Percentiles rank a stretch among this genome's conserved stretches.
Conservation (phyloP, 2,329 filamentous ascomycete genomes). For the Aspergillus costaricaensis region DNA sequence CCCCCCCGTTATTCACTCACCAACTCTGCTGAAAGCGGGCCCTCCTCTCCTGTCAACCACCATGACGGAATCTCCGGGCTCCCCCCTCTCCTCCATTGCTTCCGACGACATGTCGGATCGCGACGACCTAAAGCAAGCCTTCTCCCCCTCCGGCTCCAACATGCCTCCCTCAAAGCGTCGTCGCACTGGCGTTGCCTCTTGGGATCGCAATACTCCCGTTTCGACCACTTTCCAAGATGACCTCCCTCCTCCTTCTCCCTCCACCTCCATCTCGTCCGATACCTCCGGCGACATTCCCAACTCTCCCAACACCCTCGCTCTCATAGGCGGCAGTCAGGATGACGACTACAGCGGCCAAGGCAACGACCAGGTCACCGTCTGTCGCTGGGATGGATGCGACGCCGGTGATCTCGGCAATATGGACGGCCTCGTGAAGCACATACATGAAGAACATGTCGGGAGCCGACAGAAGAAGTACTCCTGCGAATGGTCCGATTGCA, state of each 20-base stretch:
- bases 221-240: slow-evolving; percentile 46
- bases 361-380: slow-evolving; percentile 75
- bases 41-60: slow-evolving; percentile 17
- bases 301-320: slow-evolving; percentile 59
- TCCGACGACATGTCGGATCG: slow-evolving; percentile 60
- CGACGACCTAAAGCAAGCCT: slow-evolving; percentile 58
- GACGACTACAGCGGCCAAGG: slow-evolving; percentile 69
- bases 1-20: slow-evolving; percentile 6
- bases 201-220: slow-evolving; percentile 54
- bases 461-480: slow-evolving; percentile 93
- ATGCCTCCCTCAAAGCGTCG: slow-evolving; percentile 53
- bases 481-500: slow-evolving; percentile 95
- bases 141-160: slow-evolving; percentile 46
- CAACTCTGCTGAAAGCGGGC: not conserved
- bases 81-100: slow-evolving; percentile 65
- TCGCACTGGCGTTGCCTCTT: slow-evolving; percentile 46
- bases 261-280: slow-evolving; percentile 81
- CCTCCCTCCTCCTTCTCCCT: slow-evolving; percentile 50
- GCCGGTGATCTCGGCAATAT: slow-evolving; percentile 74
- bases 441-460: slow-evolving; percentile 92
- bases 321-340: slow-evolving; percentile 44
- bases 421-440: slow-evolving; percentile 78
- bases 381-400: slow-evolving; percentile 74
- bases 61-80: slow-evolving; percentile 60
- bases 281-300: slow-evolving; percentile 82